Conservation (phyloP, 2,329 filamentous ascomycete genomes). For the Ophiostoma ips region DNA sequence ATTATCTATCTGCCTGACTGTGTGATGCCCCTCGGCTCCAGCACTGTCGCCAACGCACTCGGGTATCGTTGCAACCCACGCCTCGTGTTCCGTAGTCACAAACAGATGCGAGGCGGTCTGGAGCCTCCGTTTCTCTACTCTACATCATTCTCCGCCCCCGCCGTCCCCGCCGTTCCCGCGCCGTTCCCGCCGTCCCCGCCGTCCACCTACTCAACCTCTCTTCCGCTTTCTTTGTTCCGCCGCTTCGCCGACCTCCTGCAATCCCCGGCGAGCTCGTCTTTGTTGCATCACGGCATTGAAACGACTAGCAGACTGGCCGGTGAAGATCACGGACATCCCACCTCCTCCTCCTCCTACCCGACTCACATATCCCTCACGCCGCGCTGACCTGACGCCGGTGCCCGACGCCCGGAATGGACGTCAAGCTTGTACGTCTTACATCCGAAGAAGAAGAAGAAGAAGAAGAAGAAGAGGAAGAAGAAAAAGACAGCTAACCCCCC, state of each 20-base stretch:
- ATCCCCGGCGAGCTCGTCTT: no score
- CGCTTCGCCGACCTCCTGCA: no score
- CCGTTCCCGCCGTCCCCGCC: neutral
- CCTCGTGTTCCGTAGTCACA: neutral
- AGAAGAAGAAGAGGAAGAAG: no score
- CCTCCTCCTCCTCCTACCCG: no score
- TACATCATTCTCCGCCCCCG: no score
- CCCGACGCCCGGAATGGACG: conserved; percentile 13
- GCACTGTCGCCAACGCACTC: neutral
- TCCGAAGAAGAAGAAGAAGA: no score
- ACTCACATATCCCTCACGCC: neutral
- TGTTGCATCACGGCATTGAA: no score
- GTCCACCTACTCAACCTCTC: neutral
- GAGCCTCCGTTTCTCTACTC: no score
- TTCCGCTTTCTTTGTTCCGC: neutral
- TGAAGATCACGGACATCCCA: neutral
- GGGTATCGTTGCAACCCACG: neutral
- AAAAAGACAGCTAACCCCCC: neutral
- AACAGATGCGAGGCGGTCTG: neutral
- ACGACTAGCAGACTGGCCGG: no score
- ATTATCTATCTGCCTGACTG: neutral
- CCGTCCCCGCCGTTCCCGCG: neutral
- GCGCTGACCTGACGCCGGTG: conserved; percentile 4
- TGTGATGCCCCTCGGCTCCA: neutral
- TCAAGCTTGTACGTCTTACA: conserved; percentile 15